Conservation (phyloP, 2,329 filamentous ascomycete species). For the Curvularia verruculosa region DNA sequence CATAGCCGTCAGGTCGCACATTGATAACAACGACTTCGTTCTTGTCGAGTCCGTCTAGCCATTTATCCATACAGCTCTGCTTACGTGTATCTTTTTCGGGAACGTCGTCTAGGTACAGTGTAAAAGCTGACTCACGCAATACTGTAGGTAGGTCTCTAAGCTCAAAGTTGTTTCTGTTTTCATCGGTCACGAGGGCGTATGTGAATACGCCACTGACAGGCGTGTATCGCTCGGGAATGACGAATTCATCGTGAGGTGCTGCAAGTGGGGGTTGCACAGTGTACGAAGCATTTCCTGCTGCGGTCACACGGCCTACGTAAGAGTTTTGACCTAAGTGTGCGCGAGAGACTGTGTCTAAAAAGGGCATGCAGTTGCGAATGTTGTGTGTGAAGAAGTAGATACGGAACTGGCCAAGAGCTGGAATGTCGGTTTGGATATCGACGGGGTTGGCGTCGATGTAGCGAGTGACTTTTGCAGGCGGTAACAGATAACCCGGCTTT, state of each 20-base stretch:
- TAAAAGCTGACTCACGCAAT: conserved; percentile 71
- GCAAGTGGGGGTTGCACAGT: conserved; percentile 62
- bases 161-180: conserved; percentile 68
- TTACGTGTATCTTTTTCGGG: conserved; percentile 61
- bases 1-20: conserved; percentile 75
- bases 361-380: conserved; percentile 60
- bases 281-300: conserved; percentile 67
- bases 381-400: conserved; percentile 74
- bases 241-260: conserved; percentile 68
- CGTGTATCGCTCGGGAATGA: conserved; percentile 71
- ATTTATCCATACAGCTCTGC: conserved; percentile 67
- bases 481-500: conserved; percentile 56
- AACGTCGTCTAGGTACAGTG: conserved; percentile 72
- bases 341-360: conserved; percentile 65
- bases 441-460: conserved; percentile 81
- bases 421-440: conserved; percentile 78
- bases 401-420: conserved; percentile 77
- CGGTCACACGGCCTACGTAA: conserved; percentile 65
- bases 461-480: conserved; percentile 73
- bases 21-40: conserved; percentile 69
- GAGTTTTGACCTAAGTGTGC: conserved; percentile 59
- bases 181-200: conserved; percentile 67
- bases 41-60: conserved; percentile 65
- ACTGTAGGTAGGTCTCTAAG: conserved; percentile 67
- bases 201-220: conserved; percentile 72